Base-by-base conservation (phyloP, 1,139 yeast species). In the Saccharomyces hybrid region DNA sequence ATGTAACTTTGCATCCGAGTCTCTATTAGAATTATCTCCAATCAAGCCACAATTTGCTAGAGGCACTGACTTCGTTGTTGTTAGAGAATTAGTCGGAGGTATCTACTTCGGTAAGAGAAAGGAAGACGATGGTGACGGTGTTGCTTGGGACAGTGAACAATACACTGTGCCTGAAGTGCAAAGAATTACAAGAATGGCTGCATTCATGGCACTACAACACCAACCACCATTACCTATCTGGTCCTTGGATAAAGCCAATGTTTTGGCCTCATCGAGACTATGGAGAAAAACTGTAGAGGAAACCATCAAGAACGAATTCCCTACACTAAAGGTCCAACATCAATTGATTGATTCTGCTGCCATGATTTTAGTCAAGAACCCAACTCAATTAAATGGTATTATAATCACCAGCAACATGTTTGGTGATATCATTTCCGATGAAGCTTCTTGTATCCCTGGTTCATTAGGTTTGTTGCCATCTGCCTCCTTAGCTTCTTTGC, bases 321-420 rank as follows among this genome's bases (percentile, higher is more conserved):
- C 99, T 52, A 87, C 84, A 66, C 77, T 93, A 65, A 79, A 78
- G 14, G 78, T 90, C 47, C 88, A 91, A 71, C 97, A 93, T 74
- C 99, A 93, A 77, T 82, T 93, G 73, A 91, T 93, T 67, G 99
- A 93, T 73, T 89, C 97, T 9, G 99, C 99, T 51, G 98, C 99
- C 52, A 93, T 93, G 99, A 90, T 91, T 66, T 76, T 93, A 65
- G 88, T 93, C 64, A 89, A 93, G 75, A 82, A 81, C 60, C 99
- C 99, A 65, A 86, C 90, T 51, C 84, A 84, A 62, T 80, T 93
- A 66, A 93, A 93, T 70, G 99, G 99, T 72, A 80, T 93, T 52
- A 82, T 93, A 55, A 83, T 93, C 69, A 91, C 98, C 52, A 86
- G 88, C 63, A 93, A 93, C 76, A 91, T 93, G 96, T 93, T 93